Percentiles rank a stretch among this genome's conserved stretches.
phyloP scores from a whole-genome alignment of 2,329 filamentous ascomycete species.

The Pestalotiopsis sp. region DNA sequence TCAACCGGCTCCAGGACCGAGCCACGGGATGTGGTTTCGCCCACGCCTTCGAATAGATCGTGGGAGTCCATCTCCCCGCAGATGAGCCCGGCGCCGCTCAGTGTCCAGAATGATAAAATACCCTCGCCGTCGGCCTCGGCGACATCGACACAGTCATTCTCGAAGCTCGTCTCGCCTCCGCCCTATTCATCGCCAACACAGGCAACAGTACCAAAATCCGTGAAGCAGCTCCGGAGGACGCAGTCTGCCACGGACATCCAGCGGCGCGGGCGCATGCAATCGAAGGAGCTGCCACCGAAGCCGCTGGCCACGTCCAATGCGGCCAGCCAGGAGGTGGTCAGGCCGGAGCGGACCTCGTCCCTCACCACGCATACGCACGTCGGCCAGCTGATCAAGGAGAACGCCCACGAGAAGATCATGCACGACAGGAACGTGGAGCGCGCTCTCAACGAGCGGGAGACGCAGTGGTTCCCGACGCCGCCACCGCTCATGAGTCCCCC shows the following conservation, averaged over 20 bases:
- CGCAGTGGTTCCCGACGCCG: conserved; percentile 8
- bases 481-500: conserved; percentile 21
- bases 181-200: neutral
- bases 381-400: conserved; percentile 9
- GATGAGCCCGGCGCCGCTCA: conserved; percentile 7
- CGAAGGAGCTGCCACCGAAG: conserved; percentile 15
- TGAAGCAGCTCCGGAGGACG: conserved; percentile 20
- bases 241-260: conserved; percentile 22
- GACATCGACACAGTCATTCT: conserved; percentile 3
- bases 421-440: neutral
- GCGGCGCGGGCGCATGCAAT: conserved; percentile 9
- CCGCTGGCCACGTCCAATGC: neutral
- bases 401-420: neutral
- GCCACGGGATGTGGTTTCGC: neutral
- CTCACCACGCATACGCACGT: conserved; percentile 6
- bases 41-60: neutral
- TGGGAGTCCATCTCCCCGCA: neutral
- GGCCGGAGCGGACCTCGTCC: neutral
- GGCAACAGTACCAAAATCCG: neutral
- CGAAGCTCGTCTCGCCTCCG: neutral
- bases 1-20: neutral
- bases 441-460: neutral
- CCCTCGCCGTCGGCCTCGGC: neutral
- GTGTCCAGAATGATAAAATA: neutral
- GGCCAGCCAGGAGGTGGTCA: conserved; percentile 6